These are phyloP conservation scores for Colletotrichum tabaci DNA, from an alignment of 2,329 filamentous ascomycete genomes.

Conservation along the genomic window DNA sequence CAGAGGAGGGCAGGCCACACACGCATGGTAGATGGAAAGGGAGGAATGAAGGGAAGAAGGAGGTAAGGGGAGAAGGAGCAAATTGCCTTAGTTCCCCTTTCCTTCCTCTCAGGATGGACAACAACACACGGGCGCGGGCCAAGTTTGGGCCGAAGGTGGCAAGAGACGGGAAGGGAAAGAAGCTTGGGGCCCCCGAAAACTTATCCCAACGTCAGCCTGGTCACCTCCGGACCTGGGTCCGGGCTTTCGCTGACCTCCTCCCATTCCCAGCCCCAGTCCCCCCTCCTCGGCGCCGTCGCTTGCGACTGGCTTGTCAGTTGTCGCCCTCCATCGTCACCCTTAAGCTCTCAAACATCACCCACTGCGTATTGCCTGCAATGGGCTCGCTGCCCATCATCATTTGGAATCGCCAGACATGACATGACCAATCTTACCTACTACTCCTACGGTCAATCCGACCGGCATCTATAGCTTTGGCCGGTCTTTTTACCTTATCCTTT, in stretches of 20 bases:
- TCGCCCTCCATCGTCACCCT: constrained; percentile 2
- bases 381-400: constrained; percentile 13
- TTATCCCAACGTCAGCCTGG: constrained; percentile 36
- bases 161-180: neutral
- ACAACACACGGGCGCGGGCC: constrained; percentile 27
- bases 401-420: constrained; percentile 15
- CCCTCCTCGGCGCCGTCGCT: neutral
- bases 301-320: constrained; percentile 26
- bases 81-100: neutral
- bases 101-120: constrained; percentile 1
- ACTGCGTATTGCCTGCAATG: neutral
- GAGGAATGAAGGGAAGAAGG: neutral
- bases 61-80: neutral
- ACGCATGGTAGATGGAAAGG: no score
- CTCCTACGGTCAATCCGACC: no score
- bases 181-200: constrained; percentile 19
- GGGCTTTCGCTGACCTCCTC: neutral
- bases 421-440: neutral
- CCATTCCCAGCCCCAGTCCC: neutral
- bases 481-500: no score
- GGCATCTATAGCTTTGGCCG: no score
- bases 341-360: constrained; percentile 9
- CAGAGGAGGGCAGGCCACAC: neutral
- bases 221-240: constrained; percentile 29
- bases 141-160: constrained; percentile 20